phyloP scores from a whole-genome alignment of 148 eudicot species.

The Heliamphora exappendiculata region DNA sequence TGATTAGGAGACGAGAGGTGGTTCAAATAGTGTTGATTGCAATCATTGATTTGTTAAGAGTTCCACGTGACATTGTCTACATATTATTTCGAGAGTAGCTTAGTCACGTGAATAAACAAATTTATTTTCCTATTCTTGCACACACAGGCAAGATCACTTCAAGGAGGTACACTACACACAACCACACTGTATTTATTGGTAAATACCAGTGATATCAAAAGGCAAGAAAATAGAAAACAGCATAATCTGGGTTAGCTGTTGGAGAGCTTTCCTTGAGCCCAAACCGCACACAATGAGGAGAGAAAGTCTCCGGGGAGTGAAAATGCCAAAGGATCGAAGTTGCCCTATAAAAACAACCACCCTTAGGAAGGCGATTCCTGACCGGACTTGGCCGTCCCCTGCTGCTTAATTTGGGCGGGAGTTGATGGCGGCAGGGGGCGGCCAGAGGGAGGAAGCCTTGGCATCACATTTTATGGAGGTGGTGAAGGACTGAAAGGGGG shows the following conservation, averaged over 20 bases:
- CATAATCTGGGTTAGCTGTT: conserved; percentile 15
- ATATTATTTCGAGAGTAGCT: too few relatives aligned
- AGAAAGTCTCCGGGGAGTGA: conserved; percentile 5
- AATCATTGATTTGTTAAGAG: too few relatives aligned
- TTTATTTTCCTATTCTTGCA: too few relatives aligned
- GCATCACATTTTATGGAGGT: conserved; percentile 6
- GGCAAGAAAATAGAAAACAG: conserved; percentile 3
- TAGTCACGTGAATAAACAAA: too few relatives aligned
- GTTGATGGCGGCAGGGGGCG: not conserved
- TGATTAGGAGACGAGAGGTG: too few relatives aligned
- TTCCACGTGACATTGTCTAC: too few relatives aligned
- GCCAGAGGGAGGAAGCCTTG: not conserved
- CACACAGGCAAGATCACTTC: too few relatives aligned
- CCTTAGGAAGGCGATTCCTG: not conserved
- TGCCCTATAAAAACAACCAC: conserved; percentile 26
- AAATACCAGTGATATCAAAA: not conserved
- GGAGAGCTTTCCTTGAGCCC: conserved; percentile 12
- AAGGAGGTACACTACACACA: too few relatives aligned
- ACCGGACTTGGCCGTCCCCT: not conserved
- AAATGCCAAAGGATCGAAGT: conserved; percentile 43
- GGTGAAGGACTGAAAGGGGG: too few relatives aligned
- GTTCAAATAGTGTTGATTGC: too few relatives aligned
- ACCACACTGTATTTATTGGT: not conserved
- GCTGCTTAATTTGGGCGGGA: not conserved
- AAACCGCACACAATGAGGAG: conserved; percentile 3